phyloP scores from a whole-genome alignment of 805 yeast genomes.

The Wickerhamiella australiensis region DNA sequence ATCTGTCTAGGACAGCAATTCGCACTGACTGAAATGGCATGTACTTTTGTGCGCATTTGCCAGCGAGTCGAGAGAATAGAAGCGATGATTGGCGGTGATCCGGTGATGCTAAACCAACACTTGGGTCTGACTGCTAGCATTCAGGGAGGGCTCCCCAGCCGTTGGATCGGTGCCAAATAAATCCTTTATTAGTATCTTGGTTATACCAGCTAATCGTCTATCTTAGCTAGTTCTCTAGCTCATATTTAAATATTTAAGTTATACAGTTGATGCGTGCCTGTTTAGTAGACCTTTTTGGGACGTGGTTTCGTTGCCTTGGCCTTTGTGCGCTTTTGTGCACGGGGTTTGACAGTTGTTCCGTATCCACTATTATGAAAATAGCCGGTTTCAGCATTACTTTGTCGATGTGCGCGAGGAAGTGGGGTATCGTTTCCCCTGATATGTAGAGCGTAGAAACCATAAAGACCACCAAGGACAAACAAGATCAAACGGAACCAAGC shows the following conservation, averaged over 20 bases:
- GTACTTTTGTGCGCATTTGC: conserved; percentile 14
- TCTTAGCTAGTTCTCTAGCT: too few relatives aligned
- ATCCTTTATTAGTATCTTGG: too few relatives aligned
- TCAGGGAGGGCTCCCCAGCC: conserved; percentile 18
- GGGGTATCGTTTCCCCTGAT: background rate
- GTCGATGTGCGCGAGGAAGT: too few relatives aligned
- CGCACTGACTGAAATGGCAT: conserved; percentile 35
- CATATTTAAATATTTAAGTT: background rate
- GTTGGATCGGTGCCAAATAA: too few relatives aligned
- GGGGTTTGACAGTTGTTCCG: background rate
- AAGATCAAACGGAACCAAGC: conserved; percentile 4
- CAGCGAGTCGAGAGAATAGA: conserved; percentile 23
- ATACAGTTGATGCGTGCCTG: too few relatives aligned
- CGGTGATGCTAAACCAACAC: conserved; percentile 13
- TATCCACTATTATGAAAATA: too few relatives aligned
- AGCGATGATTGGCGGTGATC: conserved; percentile 10
- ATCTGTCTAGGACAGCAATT: conserved; percentile 40
- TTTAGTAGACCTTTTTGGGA: background rate
- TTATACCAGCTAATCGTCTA: too few relatives aligned
- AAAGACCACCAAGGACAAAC: conserved; percentile 3
- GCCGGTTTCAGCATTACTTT: too few relatives aligned
- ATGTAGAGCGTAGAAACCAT: background rate
- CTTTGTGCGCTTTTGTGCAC: background rate
- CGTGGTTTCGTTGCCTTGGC: too few relatives aligned
- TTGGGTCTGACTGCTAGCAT: conserved; percentile 22